Evolutionary conservation across 2,329 filamentous ascomycete species (phyloP).

Genomic region (Paecilomyces sp.): DNA sequence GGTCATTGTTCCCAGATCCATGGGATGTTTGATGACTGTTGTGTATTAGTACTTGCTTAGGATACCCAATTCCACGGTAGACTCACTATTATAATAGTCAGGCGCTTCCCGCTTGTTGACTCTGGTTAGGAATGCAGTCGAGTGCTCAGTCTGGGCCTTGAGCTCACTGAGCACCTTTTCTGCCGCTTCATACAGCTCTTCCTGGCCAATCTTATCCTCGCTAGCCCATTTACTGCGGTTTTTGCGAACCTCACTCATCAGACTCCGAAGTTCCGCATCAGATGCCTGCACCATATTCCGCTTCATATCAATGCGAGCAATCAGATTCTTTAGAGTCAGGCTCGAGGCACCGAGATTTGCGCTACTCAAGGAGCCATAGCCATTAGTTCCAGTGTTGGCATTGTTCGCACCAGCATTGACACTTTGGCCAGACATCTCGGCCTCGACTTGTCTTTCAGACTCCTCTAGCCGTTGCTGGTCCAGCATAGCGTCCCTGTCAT

Average conservation of each 20-base stretch:
- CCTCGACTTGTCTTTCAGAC: slow-evolving; percentile 90
- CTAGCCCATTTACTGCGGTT: slow-evolving; percentile 98
- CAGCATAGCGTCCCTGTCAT: slow-evolving; percentile 91
- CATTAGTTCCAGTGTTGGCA: slow-evolving; percentile 49
- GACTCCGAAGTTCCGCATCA: slow-evolving; percentile 79
- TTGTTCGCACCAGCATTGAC: slow-evolving; percentile 48
- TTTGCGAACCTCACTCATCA: slow-evolving; percentile 97
- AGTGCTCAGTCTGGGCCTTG: slow-evolving; percentile 95
- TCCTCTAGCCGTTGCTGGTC: slow-evolving; percentile 97
- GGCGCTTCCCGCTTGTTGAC: slow-evolving; percentile 97
- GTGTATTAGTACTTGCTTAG: slow-evolving; percentile 13
- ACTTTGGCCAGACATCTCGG: slow-evolving; percentile 70
- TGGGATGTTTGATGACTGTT: slow-evolving; percentile 85
- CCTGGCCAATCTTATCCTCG: slow-evolving; percentile 94
- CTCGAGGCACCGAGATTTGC: slow-evolving; percentile 94
- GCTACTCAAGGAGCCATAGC: slow-evolving; percentile 83
- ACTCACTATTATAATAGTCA: slow-evolving; percentile 84
- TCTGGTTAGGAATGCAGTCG: slow-evolving; percentile 85
- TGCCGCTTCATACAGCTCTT: slow-evolving; percentile 92
- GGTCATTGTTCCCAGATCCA: slow-evolving; percentile 97
- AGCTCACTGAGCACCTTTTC: slow-evolving; percentile 97
- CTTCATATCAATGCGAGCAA: slow-evolving; percentile 90
- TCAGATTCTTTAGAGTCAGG: slow-evolving; percentile 91
- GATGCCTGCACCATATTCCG: slow-evolving; percentile 84
- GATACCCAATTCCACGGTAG: not conserved